phyloP scores from a whole-genome alignment of 768 basidiomycete species.

The Suillus luteus region DNA sequence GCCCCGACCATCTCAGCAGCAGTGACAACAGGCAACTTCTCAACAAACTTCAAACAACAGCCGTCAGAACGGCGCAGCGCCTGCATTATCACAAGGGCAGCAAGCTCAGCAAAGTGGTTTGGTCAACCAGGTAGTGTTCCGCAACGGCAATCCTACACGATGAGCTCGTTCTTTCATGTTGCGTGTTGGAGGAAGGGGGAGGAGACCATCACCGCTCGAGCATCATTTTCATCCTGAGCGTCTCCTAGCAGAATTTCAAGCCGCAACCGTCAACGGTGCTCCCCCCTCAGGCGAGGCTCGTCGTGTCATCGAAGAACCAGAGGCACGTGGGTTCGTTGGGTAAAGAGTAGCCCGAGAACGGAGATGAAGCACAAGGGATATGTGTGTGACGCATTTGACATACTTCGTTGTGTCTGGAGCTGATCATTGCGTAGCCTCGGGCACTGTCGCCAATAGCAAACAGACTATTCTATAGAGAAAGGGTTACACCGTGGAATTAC shows the following conservation, averaged over 20 bases:
- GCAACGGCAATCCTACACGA: conserved; percentile 30
- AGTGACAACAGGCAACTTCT: conserved; percentile 29
- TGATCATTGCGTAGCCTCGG: conserved; percentile 27
- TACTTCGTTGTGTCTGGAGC: conserved; percentile 4
- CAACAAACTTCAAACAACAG: conserved; percentile 33
- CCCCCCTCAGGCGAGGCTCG: conserved; percentile 35
- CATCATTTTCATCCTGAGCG: conserved; percentile 18
- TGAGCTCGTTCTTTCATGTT: conserved; percentile 19
- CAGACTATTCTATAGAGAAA: too few relatives aligned
- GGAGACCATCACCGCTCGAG: conserved; percentile 16
- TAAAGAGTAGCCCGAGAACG: conserved; percentile 73
- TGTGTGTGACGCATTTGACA: conserved; percentile 24
- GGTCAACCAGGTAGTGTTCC: conserved; percentile 27
- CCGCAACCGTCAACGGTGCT: conserved; percentile 18
- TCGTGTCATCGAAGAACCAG: conserved; percentile 45
- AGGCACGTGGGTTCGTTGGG: conserved; percentile 58
- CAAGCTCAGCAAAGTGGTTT: conserved; percentile 23
- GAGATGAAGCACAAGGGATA: conserved; percentile 44
- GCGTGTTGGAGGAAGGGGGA: conserved; percentile 3
- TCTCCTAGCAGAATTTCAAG: too few relatives aligned
- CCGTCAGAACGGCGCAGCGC: conserved; percentile 28
- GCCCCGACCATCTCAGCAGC: conserved; percentile 33
- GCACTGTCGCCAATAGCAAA: conserved; percentile 30
- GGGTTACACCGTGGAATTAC: too few relatives aligned
- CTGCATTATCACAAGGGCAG: conserved; percentile 23